Evolutionary conservation across 768 basidiomycete genomes (phyloP).

Genomic region (Xanthoconium stramineum): DNA sequence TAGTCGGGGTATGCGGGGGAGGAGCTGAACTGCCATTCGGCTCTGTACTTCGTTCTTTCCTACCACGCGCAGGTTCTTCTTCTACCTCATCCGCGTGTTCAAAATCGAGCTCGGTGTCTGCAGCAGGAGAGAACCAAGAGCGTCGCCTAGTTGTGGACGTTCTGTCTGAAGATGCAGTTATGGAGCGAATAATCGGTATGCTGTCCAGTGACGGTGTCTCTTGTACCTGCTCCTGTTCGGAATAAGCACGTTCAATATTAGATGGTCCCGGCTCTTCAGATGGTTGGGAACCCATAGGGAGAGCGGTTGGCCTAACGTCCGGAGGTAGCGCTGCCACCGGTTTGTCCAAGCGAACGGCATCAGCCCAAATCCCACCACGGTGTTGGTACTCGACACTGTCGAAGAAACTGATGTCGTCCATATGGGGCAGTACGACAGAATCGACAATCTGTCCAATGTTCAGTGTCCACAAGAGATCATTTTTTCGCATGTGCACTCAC

Average conservation of each 20-base stretch:
- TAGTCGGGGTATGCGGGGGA: constrained; percentile 5
- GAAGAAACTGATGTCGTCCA: constrained; percentile 98
- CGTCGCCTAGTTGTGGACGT: constrained; percentile 37
- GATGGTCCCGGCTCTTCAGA: constrained; percentile 33
- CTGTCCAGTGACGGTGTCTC: constrained; percentile 26
- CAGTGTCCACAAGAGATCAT: constrained; percentile 58
- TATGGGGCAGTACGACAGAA: constrained; percentile 92
- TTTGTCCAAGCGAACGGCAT: constrained; percentile 54
- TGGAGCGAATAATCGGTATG: constrained; percentile 21
- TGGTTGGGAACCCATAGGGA: constrained; percentile 27
- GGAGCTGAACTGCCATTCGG: constrained; percentile 34
- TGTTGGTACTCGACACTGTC: constrained; percentile 61
- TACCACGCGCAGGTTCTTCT: constrained; percentile 16
- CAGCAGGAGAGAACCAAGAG: constrained; percentile 56
- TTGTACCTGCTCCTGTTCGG: constrained; percentile 27
- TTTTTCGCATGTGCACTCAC: constrained; percentile 42
- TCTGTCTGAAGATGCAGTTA: constrained; percentile 22
- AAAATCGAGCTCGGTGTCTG: constrained; percentile 35
- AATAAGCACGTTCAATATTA: constrained; percentile 23
- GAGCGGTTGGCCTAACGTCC: constrained; percentile 5
- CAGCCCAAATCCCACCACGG: constrained; percentile 89
- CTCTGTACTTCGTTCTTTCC: constrained; percentile 30
- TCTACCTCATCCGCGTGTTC: constrained; percentile 24
- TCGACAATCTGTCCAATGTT: constrained; percentile 77
- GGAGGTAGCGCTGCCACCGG: constrained; percentile 12